Percentiles rank a stretch among this genome's conserved stretches.
Evolutionary conservation across 176 grass and related monocot genomes (phyloP).

Genomic region (Phoenix roebelenii): DNA sequence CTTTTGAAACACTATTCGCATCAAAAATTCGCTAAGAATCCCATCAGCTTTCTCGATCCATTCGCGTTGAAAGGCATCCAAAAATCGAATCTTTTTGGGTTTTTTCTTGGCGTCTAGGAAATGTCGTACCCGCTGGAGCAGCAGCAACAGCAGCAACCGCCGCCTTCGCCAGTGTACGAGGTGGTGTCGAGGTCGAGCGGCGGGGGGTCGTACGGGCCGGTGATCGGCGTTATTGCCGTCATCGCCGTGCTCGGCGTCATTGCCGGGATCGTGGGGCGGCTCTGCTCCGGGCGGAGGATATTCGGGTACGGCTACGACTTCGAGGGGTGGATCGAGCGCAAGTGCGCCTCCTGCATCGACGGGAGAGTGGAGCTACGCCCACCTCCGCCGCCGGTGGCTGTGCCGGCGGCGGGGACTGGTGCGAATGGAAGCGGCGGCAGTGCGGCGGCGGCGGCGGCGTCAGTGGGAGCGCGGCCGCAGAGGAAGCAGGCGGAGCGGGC

Average conservation of each 20-base stretch:
- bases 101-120: too few relatives aligned
- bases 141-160: neutral
- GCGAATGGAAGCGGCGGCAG: too few relatives aligned
- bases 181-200: neutral
- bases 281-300: conserved; percentile 28
- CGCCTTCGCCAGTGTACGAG: neutral
- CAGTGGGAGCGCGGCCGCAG: too few relatives aligned
- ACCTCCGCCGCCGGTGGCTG: neutral
- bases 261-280: conserved; percentile 26
- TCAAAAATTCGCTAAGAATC: too few relatives aligned
- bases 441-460: too few relatives aligned
- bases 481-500: too few relatives aligned
- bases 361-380: conserved; percentile 12
- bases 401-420: neutral
- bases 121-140: conserved; percentile 1
- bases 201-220: conserved; percentile 12
- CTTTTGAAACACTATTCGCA: too few relatives aligned
- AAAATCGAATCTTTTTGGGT: too few relatives aligned
- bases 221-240: conserved; percentile 21
- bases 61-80: too few relatives aligned
- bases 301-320: conserved; percentile 29
- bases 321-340: conserved; percentile 33
- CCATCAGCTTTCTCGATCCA: too few relatives aligned
- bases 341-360: conserved; percentile 34
- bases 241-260: conserved; percentile 28